phyloP scores from a whole-genome alignment of 163 green algal genomes.

The Scenedesmus sp. region DNA sequence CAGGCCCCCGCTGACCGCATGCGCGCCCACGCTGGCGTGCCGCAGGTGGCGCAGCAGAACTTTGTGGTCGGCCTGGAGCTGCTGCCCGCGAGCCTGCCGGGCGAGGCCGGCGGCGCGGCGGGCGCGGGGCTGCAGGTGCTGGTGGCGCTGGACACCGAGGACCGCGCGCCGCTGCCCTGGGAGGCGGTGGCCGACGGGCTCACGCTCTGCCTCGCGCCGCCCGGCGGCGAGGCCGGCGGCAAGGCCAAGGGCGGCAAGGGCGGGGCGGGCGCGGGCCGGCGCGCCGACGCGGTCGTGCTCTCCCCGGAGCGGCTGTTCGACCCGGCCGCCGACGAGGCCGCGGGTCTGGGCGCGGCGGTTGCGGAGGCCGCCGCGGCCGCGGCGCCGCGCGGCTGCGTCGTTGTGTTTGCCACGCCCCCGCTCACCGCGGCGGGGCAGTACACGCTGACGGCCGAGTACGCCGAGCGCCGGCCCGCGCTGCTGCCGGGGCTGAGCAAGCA shows the following conservation, averaged over 20 bases:
- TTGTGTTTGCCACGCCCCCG: conserved; percentile 40
- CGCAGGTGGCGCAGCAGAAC: conserved; percentile 43
- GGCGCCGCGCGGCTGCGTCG: conserved; percentile 2
- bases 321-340: neutral
- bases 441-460: conserved; percentile 66
- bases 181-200: conserved; percentile 56
- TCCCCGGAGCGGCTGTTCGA: conserved; percentile 7
- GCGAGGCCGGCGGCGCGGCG: neutral
- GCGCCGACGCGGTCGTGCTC: conserved; percentile 29
- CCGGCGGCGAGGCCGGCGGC: conserved; percentile 18
- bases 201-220: conserved; percentile 56
- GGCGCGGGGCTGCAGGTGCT: conserved; percentile 13
- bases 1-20: neutral
- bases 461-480: conserved; percentile 56
- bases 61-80: conserved; percentile 38
- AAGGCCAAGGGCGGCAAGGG: conserved; percentile 2
- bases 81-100: neutral
- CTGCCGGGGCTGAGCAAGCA: conserved; percentile 38
- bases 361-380: conserved; percentile 3
- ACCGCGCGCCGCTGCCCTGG: conserved; percentile 59
- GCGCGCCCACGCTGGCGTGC: neutral
- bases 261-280: neutral
- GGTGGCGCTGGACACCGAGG: conserved; percentile 66
- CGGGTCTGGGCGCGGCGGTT: neutral
- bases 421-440: conserved; percentile 65